A percentile compares a stretch with the other conserved stretches of the same genome.
These are phyloP conservation scores for Tolypocladium ophioglossoides DNA, from an alignment of 2,329 filamentous ascomycete species.

Conservation along the genomic window DNA sequence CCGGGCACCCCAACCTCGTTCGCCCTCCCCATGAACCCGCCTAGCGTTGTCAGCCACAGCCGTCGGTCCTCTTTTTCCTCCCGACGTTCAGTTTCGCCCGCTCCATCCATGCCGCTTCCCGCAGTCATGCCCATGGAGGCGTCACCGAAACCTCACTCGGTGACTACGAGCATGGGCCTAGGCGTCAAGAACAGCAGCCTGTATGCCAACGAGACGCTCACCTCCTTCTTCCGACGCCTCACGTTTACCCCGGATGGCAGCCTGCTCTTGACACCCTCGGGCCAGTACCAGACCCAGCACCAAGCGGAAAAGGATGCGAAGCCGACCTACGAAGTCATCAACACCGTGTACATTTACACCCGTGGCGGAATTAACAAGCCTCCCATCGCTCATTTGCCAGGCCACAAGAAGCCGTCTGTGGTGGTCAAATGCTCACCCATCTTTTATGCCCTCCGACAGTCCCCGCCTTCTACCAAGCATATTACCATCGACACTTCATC, in stretches of 20 bases:
- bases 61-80: conserved; percentile 88
- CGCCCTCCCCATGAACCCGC: conserved; percentile 91
- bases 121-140: conserved; percentile 91
- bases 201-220: conserved; percentile 93
- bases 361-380: conserved; percentile 94
- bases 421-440: conserved; percentile 90
- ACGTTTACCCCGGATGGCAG: conserved; percentile 95
- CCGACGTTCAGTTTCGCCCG: conserved; percentile 82
- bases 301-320: conserved; percentile 56
- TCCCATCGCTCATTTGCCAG: conserved; percentile 86
- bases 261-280: conserved; percentile 84
- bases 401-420: conserved; percentile 96
- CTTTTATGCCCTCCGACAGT: conserved; percentile 70
- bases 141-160: conserved; percentile 65
- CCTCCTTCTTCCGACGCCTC: conserved; percentile 88
- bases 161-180: conserved; percentile 39
- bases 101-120: conserved; percentile 84
- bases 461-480: conserved; percentile 61
- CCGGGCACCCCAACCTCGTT: conserved; percentile 88
- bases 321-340: conserved; percentile 74
- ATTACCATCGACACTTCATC: conserved; percentile 94
- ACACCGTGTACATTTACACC: conserved; percentile 98
- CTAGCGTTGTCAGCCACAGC: conserved; percentile 78
- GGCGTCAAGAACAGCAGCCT: conserved; percentile 77
- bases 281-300: conserved; percentile 82